Base-by-base conservation (phyloP, 805 yeast species). In the Cyberlindnera sargentensis region DNA sequence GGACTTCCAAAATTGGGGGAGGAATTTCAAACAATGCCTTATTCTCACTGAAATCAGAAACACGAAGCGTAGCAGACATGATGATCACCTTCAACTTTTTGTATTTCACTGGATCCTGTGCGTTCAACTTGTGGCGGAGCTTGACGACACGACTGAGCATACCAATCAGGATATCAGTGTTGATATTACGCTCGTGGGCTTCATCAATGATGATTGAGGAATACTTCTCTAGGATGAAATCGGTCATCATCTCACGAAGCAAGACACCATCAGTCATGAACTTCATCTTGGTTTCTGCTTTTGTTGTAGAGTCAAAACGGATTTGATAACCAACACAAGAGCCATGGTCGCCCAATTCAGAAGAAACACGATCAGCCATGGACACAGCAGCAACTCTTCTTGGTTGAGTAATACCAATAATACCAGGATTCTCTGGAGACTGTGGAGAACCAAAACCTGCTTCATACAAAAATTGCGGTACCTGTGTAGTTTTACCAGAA, bases 401-500 rank as follows among this genome's bases (percentile, higher is more conserved):
- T 3, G 96, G 96, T 65, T 93, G 99, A 0, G 99, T 93, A 25
- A 93, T 73, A 45, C 97, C 99, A 55, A 93, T 87, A 90, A 91
- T 84, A 1, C 98, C 98, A 0, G 96, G 91, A 9, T 80, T 77
- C 6, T 78, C 78, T 6, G 78, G 67, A 5, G 67, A 65, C 6
- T 73, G 71, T 6, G 60, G 52, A 36, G 66, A 62, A 5, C 96
- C 97, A 58, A 83, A 91, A 2, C 98, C 98, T 1, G 95, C 78
- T 64, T 93, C 99, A 58, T 80, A 88, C 37, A 93, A 65, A 57
- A 93, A 93, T 61, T 93, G 99, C 0, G 99, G 99, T 5, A 93
- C 90, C 65, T 93, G 99, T 0, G 99, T 93, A 2, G 99, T 93
- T 62, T 93, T 93, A 65, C 99, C 99, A 3, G 97, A 89, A 55